Conservation (phyloP, 257 asterid species). For the Scutellaria galericulata region DNA sequence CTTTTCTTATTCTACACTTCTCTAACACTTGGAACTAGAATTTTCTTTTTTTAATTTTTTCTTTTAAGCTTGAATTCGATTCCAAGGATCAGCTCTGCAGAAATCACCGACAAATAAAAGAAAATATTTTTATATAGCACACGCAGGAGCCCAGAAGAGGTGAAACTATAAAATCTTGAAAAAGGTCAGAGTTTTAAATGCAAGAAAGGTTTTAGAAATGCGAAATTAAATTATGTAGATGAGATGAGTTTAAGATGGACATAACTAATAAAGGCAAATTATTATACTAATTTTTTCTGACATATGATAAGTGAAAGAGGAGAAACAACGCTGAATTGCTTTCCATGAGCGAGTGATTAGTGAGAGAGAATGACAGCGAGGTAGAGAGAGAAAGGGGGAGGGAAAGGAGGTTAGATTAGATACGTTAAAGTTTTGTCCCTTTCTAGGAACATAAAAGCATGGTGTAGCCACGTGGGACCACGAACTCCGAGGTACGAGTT, state of each 20-base stretch:
- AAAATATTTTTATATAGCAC: constrained; percentile 2
- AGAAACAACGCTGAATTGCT: constrained; percentile 5
- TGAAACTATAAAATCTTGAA: constrained; percentile 14
- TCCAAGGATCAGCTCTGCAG: constrained; percentile 20
- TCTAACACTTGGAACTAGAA: no score
- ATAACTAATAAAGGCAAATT: background rate
- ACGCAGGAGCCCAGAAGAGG: constrained; percentile 32
- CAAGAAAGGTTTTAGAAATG: constrained; percentile 8
- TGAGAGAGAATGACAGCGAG: background rate
- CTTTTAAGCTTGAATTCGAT: background rate
- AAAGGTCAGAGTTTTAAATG: constrained; percentile 25
- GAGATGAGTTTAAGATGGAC: constrained; percentile 11
- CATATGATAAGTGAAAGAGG: constrained; percentile 14
- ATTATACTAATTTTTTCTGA: constrained; percentile 26
- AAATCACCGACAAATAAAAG: constrained; percentile 39
- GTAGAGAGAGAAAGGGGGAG: background rate
- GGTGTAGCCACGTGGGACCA: constrained; percentile 53
- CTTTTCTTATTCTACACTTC: background rate
- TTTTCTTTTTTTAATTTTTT: no score
- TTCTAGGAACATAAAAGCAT: constrained; percentile 53
- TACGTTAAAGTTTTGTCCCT: constrained; percentile 52
- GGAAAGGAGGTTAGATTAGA: constrained; percentile 30
- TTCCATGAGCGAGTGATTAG: constrained; percentile 19
- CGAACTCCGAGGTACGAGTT: constrained; percentile 39
- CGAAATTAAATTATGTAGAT: background rate